Conservation (phyloP, 768 basidiomycete genomes). For the Rhizopogon vesiculosus region DNA sequence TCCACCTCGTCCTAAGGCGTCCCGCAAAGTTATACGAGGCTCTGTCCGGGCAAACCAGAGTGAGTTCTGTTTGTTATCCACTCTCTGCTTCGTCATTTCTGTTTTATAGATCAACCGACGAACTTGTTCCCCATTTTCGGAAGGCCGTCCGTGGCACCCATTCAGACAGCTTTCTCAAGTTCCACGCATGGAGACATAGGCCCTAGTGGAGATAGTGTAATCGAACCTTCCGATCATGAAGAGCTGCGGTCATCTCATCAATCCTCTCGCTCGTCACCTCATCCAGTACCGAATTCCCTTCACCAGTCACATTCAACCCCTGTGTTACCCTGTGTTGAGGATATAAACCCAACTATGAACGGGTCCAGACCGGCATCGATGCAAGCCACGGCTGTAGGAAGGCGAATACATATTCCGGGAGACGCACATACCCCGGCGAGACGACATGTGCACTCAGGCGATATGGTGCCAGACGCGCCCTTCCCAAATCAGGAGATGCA, state of each 20-base stretch:
- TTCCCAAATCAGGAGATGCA: conserved; percentile 49
- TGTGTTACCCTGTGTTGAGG: background rate
- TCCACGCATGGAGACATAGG: background rate
- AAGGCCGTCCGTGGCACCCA: conserved; percentile 1
- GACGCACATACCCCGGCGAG: background rate
- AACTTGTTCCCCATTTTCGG: conserved; percentile 23
- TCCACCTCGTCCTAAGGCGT: background rate
- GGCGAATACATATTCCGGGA: background rate
- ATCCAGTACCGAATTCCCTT: background rate
- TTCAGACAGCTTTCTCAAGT: background rate
- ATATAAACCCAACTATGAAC: background rate
- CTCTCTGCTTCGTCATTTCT: background rate
- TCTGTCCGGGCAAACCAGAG: background rate
- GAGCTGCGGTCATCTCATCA: conserved; percentile 2
- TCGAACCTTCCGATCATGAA: conserved; percentile 13
- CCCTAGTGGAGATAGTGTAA: background rate
- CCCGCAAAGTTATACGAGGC: background rate
- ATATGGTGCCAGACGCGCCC: conserved; percentile 25
- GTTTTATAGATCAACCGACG: conserved; percentile 9
- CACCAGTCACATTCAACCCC: background rate
- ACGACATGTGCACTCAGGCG: background rate
- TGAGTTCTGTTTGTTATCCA: background rate
- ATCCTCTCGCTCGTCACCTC: conserved; percentile 3
- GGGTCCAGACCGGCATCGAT: background rate
- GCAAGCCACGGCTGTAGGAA: background rate